A percentile compares a stretch with the other conserved stretches of the same genome.
Conservation (phyloP, 1,139 yeast species). For the Casaregolazyma lundiana region DNA sequence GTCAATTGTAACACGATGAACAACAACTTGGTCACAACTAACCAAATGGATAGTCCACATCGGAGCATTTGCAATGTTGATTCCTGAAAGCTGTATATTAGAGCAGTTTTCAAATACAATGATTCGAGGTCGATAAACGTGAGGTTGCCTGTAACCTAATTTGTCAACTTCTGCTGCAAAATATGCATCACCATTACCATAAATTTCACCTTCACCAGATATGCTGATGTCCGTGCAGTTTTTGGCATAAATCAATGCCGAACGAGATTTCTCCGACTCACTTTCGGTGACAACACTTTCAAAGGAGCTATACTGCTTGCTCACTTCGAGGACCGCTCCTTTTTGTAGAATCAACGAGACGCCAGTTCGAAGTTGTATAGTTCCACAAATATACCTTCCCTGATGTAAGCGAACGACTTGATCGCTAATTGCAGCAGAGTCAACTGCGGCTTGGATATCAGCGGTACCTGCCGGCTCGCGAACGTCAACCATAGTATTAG, state of each 20-base stretch:
- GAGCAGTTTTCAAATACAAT: constrained; percentile 13
- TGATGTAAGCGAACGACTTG: too few relatives aligned
- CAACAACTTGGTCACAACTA: constrained; percentile 9
- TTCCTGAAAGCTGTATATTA: constrained; percentile 3
- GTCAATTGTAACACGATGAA: constrained; percentile 8
- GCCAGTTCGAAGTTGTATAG: constrained; percentile 7
- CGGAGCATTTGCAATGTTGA: constrained; percentile 9
- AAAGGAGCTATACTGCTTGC: constrained; percentile 4
- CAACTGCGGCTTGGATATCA: too few relatives aligned
- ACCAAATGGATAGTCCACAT: constrained; percentile 16
- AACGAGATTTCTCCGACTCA: constrained; percentile 10
- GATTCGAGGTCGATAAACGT: constrained; percentile 11
- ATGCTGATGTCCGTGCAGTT: constrained; percentile 7
- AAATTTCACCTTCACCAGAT: constrained; percentile 3
- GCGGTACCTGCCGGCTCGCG: too few relatives aligned
- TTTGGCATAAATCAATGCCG: constrained; percentile 11
- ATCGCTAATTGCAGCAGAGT: too few relatives aligned
- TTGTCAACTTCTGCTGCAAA: constrained; percentile 10
- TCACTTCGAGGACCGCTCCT: constrained; percentile 9
- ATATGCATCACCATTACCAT: constrained; percentile 11
- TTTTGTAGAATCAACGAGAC: constrained; percentile 2
- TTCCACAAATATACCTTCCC: constrained; percentile 9
- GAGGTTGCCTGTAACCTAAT: constrained; percentile 11
- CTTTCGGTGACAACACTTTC: constrained; percentile 3
- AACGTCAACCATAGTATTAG: too few relatives aligned